Percentiles rank a stretch among this genome's conserved stretches.
Evolutionary conservation across 2,329 filamentous ascomycete genomes (phyloP).

Genomic region (Trichoderma pleuroti): DNA sequence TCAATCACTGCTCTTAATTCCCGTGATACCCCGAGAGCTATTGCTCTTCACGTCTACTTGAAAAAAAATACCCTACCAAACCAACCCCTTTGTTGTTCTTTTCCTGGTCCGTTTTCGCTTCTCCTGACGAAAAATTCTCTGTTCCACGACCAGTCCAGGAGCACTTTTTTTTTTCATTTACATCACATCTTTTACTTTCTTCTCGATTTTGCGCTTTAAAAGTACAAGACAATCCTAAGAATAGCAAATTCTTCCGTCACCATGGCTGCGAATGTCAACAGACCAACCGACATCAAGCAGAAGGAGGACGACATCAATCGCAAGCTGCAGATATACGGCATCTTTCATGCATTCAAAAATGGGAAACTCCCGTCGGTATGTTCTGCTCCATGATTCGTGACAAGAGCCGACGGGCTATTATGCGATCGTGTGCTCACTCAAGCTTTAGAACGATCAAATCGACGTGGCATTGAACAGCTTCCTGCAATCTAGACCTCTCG

Average conservation of each 20-base stretch:
- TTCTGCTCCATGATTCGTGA: constrained; percentile 20
- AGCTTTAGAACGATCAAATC: constrained; percentile 79
- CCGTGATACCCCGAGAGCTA: constrained; percentile 10
- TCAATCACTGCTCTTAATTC: not conserved
- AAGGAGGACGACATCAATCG: constrained; percentile 87
- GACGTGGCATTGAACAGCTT: constrained; percentile 91
- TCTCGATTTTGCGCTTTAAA: not conserved
- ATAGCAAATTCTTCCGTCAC: constrained; percentile 9
- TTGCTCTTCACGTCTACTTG: not conserved
- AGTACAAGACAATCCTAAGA: not conserved
- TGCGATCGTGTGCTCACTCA: not conserved
- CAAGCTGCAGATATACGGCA: constrained; percentile 94
- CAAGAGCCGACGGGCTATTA: not conserved
- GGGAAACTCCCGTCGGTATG: constrained; percentile 88
- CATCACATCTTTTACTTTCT: no score
- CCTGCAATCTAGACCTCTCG: constrained; percentile 66
- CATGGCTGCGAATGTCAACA: constrained; percentile 59
- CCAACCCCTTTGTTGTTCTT: not conserved
- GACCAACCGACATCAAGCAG: constrained; percentile 66
- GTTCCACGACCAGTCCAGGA: not conserved
- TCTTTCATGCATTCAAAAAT: constrained; percentile 76
- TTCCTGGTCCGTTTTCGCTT: not conserved
- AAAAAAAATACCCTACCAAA: not conserved
- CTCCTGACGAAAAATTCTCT: not conserved
- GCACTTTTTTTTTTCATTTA: not conserved